Base-by-base conservation (phyloP, 2,329 filamentous ascomycete genomes). In the Neofusicoccum umdonicola region DNA sequence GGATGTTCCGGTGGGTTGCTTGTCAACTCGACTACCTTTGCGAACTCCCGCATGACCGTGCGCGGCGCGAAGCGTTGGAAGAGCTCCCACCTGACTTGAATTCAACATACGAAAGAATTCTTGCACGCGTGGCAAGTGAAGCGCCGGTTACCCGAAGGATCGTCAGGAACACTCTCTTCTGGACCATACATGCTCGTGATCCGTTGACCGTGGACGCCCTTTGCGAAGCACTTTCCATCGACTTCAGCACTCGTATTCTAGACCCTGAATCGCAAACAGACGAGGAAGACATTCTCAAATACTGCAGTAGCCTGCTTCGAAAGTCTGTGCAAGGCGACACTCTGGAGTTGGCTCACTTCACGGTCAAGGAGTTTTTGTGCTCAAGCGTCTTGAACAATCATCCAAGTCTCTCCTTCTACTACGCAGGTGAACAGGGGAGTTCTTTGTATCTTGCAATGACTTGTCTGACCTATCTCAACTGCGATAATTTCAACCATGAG, bases 1-100 rank as follows among this genome's bases (percentile, higher is more conserved):
- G 58, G 4, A 62, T 51, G 58, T 62, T 62, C 12, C 58, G 58
- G 1, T 62, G 58, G 58, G 58, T 51, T 6, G 35, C 45, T 13
- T 62, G 58, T 3, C 58, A 62, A 35, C 6, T 62, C 9, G 45
- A 62, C 5, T 41, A 51, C 4, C 44, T 62, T 6, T 62, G 58
- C 12, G 17, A 27, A 13, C 12, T 51, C 0, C 58, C 34, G 3
- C 5, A 13, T 4, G 45, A 62, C 19, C 1, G n/a, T 17, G 58
- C 45, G 17, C 58, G 34, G 1, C 58, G 45, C n/a, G 47, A 51
- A 4, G 58, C 45, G 7, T 34, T 62, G 12, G 15, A 15, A 11
- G 31, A 13, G 2, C 45, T 51, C 6, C 58, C 58, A 4, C 34
- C 58, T 1, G 44, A 37, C 7, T 34, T 62, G 2, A 39, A 15